Base-by-base conservation (phyloP, 495 filamentous ascomycete genomes). In the Clohesyomyces aquaticus region DNA sequence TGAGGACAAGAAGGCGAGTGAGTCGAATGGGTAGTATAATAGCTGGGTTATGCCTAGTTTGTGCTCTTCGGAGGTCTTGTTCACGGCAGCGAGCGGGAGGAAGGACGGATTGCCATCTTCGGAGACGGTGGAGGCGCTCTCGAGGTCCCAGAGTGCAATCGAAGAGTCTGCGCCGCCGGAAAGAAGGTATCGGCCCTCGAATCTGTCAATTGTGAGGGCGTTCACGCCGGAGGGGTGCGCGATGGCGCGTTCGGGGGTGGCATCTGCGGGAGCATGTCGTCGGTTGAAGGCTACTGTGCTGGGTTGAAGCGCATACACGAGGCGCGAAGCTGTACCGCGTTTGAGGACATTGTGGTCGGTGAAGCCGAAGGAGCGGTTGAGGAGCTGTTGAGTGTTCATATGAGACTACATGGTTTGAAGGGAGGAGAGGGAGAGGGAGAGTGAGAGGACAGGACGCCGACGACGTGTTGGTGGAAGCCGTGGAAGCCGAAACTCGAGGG, bases 11-110 rank as follows among this genome's bases (percentile, higher is more conserved):
- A 98, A 94, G 29, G 92, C 77, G 65, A 83, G 75, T 61, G 87
- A 76, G 77, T 93, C 93, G 68, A 94, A 94, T 2, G 93, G 91
- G 69, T 94, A 96, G 76, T 95, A 95, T 1, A 83, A 89, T 41
- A 96, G 76, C 35, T 91, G 87, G 1, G 92, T 96, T 54, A 96
- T 87, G 52, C 90, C 88, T 67, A 87, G 89, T 49, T 83, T 89
- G 73, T 94, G 90, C 11, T 82, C 79, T 14, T 78, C 77, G 18
- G 69, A 35, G 3, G 74, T 65, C 58, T 73, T 76, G 46, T 21
- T 50, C 4, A 47, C 29, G 2, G 65, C 29, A n/a, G 47, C 18
- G 18, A 68, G 28, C 16, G 59, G 55, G 3, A 4, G 62, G 63
- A 56, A 64, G 49, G 21, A 29, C 46, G 19, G 32, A 16, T 47